A percentile compares a stretch with the other conserved stretches of the same genome.
These are phyloP conservation scores for Austropuccinia psidii DNA, from an alignment of 1,284 basidiomycete species.

Conservation along the genomic window DNA sequence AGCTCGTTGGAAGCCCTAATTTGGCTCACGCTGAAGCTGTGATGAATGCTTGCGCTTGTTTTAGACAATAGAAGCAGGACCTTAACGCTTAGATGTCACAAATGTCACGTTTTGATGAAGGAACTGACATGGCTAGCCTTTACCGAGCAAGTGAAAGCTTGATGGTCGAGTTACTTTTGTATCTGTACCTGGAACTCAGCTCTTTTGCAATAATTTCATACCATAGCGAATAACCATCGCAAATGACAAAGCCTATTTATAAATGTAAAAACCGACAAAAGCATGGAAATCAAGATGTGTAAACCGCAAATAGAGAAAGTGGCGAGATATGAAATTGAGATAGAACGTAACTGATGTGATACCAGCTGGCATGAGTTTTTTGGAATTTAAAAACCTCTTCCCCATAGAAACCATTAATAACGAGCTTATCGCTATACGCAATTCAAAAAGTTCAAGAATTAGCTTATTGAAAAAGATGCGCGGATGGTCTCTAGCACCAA, in stretches of 20 bases:
- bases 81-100: too few species aligned
- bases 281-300: not conserved
- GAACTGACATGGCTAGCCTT: too few species aligned
- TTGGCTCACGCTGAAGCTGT: too few species aligned
- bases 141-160: too few species aligned
- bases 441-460: not conserved
- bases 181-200: too few species aligned
- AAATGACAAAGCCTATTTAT: constrained; percentile 10
- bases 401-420: constrained; percentile 18
- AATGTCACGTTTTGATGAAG: too few species aligned
- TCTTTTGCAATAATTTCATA: constrained; percentile 3
- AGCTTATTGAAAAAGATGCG: too few species aligned
- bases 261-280: not conserved
- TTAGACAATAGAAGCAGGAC: too few species aligned
- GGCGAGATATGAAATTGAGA: not conserved
- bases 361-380: constrained; percentile 32
- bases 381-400: constrained; percentile 2
- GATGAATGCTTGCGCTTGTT: too few species aligned
- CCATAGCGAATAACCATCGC: constrained; percentile 30
- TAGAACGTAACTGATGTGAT: constrained; percentile 15
- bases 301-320: not conserved
- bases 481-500: too few species aligned
- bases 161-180: too few species aligned
- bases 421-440: constrained; percentile 1
- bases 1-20: too few species aligned